Conservation (phyloP, 805 yeast genomes). For the Cyberlindnera petersonii region DNA sequence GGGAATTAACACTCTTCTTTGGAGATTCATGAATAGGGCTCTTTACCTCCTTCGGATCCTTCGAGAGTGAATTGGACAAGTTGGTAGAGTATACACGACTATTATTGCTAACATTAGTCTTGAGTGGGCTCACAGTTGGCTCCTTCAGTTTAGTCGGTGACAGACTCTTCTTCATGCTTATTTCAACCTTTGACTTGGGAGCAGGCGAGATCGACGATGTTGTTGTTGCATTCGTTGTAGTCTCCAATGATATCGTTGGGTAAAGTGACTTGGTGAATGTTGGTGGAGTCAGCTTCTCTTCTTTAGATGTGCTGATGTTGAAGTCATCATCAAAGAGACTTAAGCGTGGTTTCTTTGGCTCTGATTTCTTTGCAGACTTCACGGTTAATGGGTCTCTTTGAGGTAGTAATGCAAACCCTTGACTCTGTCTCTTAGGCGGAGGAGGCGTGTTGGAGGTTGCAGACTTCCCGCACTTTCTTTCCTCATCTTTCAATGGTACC, state of each 20-base stretch:
- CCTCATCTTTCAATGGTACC: conserved; percentile 22
- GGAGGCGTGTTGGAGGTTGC: conserved; percentile 19
- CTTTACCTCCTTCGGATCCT: conserved; percentile 7
- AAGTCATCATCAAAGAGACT: conserved; percentile 18
- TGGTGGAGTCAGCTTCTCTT: conserved; percentile 9
- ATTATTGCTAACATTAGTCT: conserved; percentile 1
- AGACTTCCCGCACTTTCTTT: conserved; percentile 5
- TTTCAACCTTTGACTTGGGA: background rate
- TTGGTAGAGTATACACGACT: too few species aligned
- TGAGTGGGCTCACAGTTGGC: conserved; percentile 3
- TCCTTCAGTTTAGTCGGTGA: conserved; percentile 10
- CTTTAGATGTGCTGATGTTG: conserved; percentile 10
- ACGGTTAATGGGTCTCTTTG: conserved; percentile 30
- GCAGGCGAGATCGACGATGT: conserved; percentile 12
- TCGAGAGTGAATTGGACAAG: too few species aligned
- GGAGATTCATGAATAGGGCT: conserved; percentile 12
- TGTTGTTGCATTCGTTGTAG: conserved; percentile 7
- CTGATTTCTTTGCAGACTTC: conserved; percentile 25
- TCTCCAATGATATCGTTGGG: conserved; percentile 18
- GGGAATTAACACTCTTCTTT: conserved; percentile 16
- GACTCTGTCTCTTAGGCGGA: conserved; percentile 25
- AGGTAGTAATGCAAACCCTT: conserved; percentile 30
- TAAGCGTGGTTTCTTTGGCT: conserved; percentile 8
- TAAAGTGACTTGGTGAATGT: conserved; percentile 16
- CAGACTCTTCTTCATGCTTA: conserved; percentile 1